Evolutionary conservation across 495 filamentous ascomycete species (phyloP).

Genomic region (Aspergillus saccharolyticus): DNA sequence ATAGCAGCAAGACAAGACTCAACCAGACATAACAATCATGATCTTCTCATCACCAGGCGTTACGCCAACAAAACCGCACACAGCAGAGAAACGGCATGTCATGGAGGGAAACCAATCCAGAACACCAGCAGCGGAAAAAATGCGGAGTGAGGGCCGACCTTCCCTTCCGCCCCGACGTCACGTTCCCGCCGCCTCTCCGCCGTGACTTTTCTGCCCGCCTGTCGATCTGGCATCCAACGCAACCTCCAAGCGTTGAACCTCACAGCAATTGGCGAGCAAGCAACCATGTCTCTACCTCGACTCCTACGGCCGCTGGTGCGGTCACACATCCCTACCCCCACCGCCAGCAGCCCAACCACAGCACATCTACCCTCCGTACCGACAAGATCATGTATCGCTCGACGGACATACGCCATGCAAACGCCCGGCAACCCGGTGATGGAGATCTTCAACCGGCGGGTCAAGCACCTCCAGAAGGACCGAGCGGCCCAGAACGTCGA

Average conservation of each 20-base stretch:
- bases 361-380: too few relatives aligned
- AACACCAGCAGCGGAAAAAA: not conserved
- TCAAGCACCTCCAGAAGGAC: conserved; percentile 88
- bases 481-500: conserved; percentile 69
- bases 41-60: not conserved
- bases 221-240: too few relatives aligned
- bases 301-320: not conserved
- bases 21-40: not conserved
- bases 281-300: not conserved
- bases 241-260: too few relatives aligned
- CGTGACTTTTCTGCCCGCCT: not conserved
- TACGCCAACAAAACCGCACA: too few relatives aligned
- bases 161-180: conserved; percentile 3
- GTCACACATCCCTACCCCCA: conserved; percentile 27
- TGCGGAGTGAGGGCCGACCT: not conserved
- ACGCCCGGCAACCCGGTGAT: conserved; percentile 67
- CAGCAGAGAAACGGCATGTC: not conserved
- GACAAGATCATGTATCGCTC: conserved; percentile 1
- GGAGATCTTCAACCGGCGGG: conserved; percentile 84
- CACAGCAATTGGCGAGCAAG: too few relatives aligned
- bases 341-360: conserved; percentile 18
- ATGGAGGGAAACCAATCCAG: not conserved
- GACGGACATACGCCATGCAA: conserved; percentile 68
- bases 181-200: not conserved
- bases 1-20: not conserved